These are phyloP conservation scores for Neonectria hederae DNA, from an alignment of 2,329 filamentous ascomycete species.

Conservation along the genomic window DNA sequence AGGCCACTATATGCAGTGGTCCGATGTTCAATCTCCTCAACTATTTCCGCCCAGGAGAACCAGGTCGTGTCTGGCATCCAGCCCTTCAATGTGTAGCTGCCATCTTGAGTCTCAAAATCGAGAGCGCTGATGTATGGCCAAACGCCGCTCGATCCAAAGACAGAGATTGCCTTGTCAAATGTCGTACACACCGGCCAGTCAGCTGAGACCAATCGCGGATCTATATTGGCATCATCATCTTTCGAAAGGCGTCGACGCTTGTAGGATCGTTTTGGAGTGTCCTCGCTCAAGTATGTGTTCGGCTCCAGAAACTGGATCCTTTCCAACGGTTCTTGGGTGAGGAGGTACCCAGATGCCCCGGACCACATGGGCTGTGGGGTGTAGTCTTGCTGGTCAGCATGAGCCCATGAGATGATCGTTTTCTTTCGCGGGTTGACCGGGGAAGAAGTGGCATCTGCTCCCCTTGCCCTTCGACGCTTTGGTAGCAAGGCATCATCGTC, in stretches of 20 bases:
- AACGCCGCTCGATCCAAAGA: conserved; percentile 38
- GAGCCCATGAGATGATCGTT: conserved; percentile 24
- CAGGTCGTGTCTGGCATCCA: conserved; percentile 54
- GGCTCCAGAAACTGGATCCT: conserved; percentile 53
- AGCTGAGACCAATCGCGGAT: conserved; percentile 13
- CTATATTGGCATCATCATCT: conserved; percentile 12
- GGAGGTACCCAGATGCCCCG: conserved; percentile 29
- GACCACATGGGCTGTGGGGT: conserved; percentile 29
- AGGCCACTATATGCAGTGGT: conserved; percentile 24
- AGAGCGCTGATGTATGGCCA: conserved; percentile 46
- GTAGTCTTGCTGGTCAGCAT: conserved; percentile 22
- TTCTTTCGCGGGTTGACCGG: conserved; percentile 17
- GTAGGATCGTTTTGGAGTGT: conserved; percentile 22
- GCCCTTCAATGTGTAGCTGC: conserved; percentile 55
- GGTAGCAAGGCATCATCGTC: conserved; percentile 27
- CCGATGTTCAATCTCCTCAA: conserved; percentile 43
- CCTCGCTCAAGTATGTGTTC: conserved; percentile 52
- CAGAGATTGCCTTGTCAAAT: conserved; percentile 36
- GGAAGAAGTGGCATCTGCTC: conserved; percentile 3
- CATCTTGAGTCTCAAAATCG: conserved; percentile 49
- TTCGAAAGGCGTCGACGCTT: conserved; percentile 12
- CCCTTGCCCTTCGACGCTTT: conserved; percentile 38
- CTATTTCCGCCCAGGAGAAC: conserved; percentile 47
- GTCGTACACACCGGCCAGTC: conserved; percentile 10
- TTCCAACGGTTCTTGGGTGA: conserved; percentile 25